Conservation (phyloP, 2,329 filamentous ascomycete species). For the Podosphaera xanthii region DNA sequence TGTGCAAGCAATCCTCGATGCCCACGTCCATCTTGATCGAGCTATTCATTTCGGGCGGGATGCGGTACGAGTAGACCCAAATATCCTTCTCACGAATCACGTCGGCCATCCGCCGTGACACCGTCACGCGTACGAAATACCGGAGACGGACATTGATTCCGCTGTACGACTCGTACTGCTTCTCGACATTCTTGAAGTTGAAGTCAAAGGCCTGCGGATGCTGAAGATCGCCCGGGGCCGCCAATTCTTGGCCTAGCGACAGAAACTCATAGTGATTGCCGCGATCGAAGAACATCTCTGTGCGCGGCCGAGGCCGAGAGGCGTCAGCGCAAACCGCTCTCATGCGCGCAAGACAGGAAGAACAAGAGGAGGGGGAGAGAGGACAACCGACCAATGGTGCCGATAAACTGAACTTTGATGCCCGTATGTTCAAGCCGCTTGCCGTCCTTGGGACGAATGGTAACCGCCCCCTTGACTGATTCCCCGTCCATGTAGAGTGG, state of each 20-base stretch:
- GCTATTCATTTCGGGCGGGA: constrained; percentile 93
- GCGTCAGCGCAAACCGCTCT: background rate
- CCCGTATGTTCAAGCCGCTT: constrained; percentile 95
- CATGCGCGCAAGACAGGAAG: background rate
- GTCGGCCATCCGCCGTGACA: constrained; percentile 89
- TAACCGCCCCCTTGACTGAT: constrained; percentile 90
- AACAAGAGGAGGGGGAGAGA: background rate
- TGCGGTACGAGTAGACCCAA: constrained; percentile 97
- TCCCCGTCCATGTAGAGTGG: constrained; percentile 96
- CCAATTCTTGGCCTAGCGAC: constrained; percentile 86
- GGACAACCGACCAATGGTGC: constrained; percentile 56
- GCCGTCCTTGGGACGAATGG: constrained; percentile 88
- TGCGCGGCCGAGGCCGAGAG: background rate
- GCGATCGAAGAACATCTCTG: constrained; percentile 99
- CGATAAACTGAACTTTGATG: constrained; percentile 99
- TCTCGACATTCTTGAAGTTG: constrained; percentile 99
- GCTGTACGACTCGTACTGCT: constrained; percentile 99
- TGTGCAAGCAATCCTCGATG: constrained; percentile 96
- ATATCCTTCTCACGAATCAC: constrained; percentile 98
- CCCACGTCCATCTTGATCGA: constrained; percentile 99
- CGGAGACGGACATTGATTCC: constrained; percentile 98
- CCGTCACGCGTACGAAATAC: constrained; percentile 93
- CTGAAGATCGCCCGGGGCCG: constrained; percentile 88
- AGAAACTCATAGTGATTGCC: constrained; percentile 99
- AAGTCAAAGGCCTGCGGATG: constrained; percentile 98